These are phyloP conservation scores for Trametes elegans DNA, from an alignment of 768 basidiomycete species.

Conservation along the genomic window DNA sequence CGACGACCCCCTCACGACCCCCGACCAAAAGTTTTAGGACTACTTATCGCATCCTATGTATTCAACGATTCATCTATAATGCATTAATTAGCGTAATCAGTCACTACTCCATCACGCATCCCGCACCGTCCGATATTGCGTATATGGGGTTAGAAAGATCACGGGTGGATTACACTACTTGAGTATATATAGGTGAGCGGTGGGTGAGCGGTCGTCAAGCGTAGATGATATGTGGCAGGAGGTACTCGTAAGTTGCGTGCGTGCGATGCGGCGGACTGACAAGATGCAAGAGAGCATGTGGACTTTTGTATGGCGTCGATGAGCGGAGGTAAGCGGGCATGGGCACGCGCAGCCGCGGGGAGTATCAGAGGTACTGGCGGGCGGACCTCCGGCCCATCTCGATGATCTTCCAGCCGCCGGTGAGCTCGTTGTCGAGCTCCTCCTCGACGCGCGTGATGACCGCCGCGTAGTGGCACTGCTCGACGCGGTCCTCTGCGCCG, in stretches of 20 bases:
- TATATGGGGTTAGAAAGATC: slow-evolving; percentile 1
- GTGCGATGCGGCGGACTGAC: slow-evolving; percentile 4
- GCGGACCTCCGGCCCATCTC: slow-evolving; percentile 64
- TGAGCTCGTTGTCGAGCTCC: slow-evolving; percentile 88
- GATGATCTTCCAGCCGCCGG: slow-evolving; percentile 97
- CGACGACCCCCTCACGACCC: not conserved
- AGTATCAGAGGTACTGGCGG: slow-evolving; percentile 44
- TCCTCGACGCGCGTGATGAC: slow-evolving; percentile 86
- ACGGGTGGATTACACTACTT: slow-evolving; percentile 13
- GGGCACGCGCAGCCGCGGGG: not conserved
- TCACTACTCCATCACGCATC: not conserved
- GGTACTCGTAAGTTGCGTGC: not conserved
- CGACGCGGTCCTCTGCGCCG: slow-evolving; percentile 87
- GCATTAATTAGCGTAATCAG: slow-evolving; percentile 16
- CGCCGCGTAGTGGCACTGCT: slow-evolving; percentile 91
- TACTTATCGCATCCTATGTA: slow-evolving; percentile 1
- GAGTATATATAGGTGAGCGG: slow-evolving; percentile 7
- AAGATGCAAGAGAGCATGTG: not conserved
- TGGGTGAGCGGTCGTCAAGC: slow-evolving; percentile 2
- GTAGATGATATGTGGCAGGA: not conserved
- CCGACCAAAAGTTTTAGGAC: slow-evolving; percentile 2
- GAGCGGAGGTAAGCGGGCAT: too few relatives aligned
- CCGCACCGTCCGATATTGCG: slow-evolving; percentile 5
- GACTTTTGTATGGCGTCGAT: too few relatives aligned
- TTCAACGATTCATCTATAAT: slow-evolving; percentile 13